Conservation (phyloP, 164 flowering plant genomes). For the Paratinospora sagittata region DNA sequence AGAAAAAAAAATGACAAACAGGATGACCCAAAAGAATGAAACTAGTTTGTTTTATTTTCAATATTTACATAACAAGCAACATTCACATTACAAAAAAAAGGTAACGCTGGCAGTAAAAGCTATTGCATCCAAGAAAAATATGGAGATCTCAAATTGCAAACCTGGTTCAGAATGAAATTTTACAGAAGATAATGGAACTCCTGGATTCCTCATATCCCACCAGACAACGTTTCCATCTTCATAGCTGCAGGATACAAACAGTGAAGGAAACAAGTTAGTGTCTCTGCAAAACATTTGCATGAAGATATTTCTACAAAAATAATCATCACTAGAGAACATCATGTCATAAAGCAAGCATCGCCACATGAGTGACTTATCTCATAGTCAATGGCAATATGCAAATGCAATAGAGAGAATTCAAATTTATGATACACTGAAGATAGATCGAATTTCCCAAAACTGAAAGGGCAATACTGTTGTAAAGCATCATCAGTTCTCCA, state of each 20-base stretch:
- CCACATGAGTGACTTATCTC: no score
- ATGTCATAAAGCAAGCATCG: no score
- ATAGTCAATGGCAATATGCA: no score
- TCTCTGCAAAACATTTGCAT: neutral
- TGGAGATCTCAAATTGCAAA: conserved; percentile 10
- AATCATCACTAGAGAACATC: neutral
- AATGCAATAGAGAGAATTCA: no score
- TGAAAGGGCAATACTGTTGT: neutral
- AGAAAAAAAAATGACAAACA: neutral
- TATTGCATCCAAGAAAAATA: neutral
- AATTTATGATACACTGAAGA: no score
- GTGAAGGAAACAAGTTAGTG: neutral
- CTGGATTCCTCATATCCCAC: conserved; percentile 87
- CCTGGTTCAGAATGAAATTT: conserved; percentile 91
- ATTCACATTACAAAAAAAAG: no score
- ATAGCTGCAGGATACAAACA: conserved; percentile 37
- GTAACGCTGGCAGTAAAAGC: neutral
- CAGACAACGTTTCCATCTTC: conserved; percentile 88
- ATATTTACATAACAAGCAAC: neutral
- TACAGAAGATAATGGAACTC: conserved; percentile 53
- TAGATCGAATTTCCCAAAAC: neutral
- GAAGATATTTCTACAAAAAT: neutral
- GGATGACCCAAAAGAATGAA: neutral
- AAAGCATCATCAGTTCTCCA: no score
- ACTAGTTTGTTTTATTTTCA: neutral